Evolutionary conservation across 2,329 filamentous ascomycete genomes (phyloP).

Genomic region (Xylaria sp.): DNA sequence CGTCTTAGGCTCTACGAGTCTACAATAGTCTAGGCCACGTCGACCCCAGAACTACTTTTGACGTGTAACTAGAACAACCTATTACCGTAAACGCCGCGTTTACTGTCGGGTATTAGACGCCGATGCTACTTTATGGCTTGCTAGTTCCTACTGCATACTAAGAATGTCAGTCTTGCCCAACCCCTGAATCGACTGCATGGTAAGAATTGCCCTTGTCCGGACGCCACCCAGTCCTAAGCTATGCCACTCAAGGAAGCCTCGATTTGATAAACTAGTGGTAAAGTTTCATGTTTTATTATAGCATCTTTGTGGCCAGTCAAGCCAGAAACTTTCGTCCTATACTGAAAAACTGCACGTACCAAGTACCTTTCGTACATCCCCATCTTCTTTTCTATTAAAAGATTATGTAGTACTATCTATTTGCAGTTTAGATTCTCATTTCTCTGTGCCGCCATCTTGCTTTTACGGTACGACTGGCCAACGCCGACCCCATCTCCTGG

Average conservation of each 20-base stretch:
- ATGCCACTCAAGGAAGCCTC: neutral
- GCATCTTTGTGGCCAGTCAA: neutral
- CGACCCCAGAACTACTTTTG: neutral
- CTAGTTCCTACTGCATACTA: slow-evolving; percentile 22
- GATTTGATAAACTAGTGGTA: neutral
- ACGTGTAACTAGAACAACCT: slow-evolving; percentile 20
- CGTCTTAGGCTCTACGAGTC: neutral
- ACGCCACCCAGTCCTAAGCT: slow-evolving; percentile 5
- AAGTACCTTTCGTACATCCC: neutral
- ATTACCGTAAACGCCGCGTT: slow-evolving; percentile 5
- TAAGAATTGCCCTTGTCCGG: neutral
- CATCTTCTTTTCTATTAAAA: slow-evolving; percentile 13
- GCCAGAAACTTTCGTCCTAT: neutral
- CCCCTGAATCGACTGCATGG: slow-evolving; percentile 2
- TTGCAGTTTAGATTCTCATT: neutral
- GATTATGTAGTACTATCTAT: neutral
- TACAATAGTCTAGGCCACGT: neutral
- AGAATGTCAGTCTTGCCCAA: neutral
- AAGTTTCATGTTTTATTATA: neutral
- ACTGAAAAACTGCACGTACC: neutral
- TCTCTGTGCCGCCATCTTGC: neutral
- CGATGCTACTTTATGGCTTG: slow-evolving; percentile 12
- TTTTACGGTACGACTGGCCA: neutral
- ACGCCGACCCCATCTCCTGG: neutral
- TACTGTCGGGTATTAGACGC: slow-evolving; percentile 19